Percentiles rank a stretch among this genome's conserved stretches.
Conservation (phyloP, 257 asterid genomes). For the Solanum stenotomum region DNA sequence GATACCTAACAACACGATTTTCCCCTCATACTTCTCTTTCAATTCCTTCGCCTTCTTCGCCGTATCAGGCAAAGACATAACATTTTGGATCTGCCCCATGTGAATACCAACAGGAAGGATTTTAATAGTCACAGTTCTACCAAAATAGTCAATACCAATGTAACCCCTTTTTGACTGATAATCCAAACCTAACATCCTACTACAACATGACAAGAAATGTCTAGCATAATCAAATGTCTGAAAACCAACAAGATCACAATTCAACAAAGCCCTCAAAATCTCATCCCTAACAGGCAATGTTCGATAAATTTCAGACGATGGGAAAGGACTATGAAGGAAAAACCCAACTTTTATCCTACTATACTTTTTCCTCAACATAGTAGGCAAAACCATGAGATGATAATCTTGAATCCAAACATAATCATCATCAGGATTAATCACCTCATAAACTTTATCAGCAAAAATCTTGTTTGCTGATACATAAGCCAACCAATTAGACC, state of each 20-base stretch:
- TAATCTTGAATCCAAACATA: constrained; percentile 87
- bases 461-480: constrained; percentile 73
- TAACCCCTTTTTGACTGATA: constrained; percentile 84
- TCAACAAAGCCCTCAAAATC: constrained; percentile 65
- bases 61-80: constrained; percentile 36
- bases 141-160: constrained; percentile 76
- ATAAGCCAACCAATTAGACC: constrained; percentile 61
- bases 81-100: constrained; percentile 46
- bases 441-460: constrained; percentile 80
- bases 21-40: constrained; percentile 39
- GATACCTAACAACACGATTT: constrained; percentile 55
- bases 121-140: constrained; percentile 72
- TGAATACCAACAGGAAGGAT: constrained; percentile 82
- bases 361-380: constrained; percentile 62
- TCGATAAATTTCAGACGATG: constrained; percentile 73
- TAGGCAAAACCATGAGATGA: constrained; percentile 77
- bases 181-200: constrained; percentile 86
- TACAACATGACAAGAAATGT: constrained; percentile 83
- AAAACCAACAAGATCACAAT: constrained; percentile 80
- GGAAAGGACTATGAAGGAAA: constrained; percentile 72
- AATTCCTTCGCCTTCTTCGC: constrained; percentile 40
- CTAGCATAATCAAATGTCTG: constrained; percentile 94
- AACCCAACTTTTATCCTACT: constrained; percentile 65
- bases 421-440: constrained; percentile 67
- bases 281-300: constrained; percentile 86